Percentiles rank a stretch among this genome's conserved stretches.
Conservation (phyloP, 164 flowering plant species). For the Vitis amurensis region DNA sequence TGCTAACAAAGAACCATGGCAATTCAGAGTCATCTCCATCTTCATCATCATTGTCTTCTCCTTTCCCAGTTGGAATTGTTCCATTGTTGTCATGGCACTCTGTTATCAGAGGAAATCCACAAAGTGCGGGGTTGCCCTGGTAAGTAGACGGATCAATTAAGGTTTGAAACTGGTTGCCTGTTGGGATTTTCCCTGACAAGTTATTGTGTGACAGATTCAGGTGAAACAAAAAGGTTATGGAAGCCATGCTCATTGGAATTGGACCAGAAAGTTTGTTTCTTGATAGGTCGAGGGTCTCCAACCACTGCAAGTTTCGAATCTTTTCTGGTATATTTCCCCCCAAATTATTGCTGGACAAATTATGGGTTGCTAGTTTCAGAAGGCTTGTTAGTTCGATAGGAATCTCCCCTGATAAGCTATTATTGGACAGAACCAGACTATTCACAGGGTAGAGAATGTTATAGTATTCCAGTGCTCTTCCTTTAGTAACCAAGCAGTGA, state of each 20-base stretch:
- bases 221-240: slow-evolving; percentile 10
- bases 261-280: slow-evolving; percentile 22
- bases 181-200: too few species aligned
- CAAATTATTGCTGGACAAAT: slow-evolving; percentile 32
- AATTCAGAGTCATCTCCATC: not conserved
- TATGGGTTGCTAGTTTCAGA: slow-evolving; percentile 14
- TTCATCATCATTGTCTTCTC: not conserved
- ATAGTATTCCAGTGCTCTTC: not conserved
- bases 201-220: slow-evolving; percentile 34
- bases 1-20: slow-evolving; percentile 4
- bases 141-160: too few species aligned
- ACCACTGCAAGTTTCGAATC: not conserved
- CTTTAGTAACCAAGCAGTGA: not conserved
- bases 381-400: slow-evolving; percentile 24
- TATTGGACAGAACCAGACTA: slow-evolving; percentile 34
- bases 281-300: slow-evolving; percentile 35
- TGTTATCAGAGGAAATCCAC: slow-evolving; percentile 8
- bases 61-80: not conserved
- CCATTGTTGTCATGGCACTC: slow-evolving; percentile 1
- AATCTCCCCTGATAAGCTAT: slow-evolving; percentile 24
- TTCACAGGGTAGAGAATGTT: slow-evolving; percentile 9
- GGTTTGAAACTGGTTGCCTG: too few species aligned
- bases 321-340: slow-evolving; percentile 23
- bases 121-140: too few species aligned
- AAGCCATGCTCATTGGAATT: slow-evolving; percentile 25